Base-by-base conservation (phyloP, 257 asterid species). In the Cynanchum wilfordii region DNA sequence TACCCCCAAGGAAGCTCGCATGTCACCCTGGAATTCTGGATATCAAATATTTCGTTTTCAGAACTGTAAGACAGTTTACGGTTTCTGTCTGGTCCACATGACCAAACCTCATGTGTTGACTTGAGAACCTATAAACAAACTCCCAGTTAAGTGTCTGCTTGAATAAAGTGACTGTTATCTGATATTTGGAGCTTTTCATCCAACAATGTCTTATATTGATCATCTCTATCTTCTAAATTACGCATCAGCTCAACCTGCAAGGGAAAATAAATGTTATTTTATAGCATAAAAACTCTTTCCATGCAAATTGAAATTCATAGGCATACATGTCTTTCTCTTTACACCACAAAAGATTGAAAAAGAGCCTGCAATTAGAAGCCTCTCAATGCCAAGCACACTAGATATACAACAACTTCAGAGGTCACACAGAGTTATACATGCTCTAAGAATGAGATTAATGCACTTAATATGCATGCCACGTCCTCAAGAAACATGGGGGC, bases 131-230 rank as follows among this genome's bases (percentile, higher is more conserved):
- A 68, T n/a, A 54, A 20, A 5, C 50, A 36, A 74, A 80, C 73
- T 85, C 77, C 70, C 73, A 72, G 71, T 69, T 68, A 73, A 72
- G 71, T 66, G 77, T 65, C 78, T 47, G 79, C 79, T 73, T 79
- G 80, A 56, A 70, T 71, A 76, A 75, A 72, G 74, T 86, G 85
- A 27, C 82, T 77, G 73, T 79, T 69, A 66, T 84, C 84, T 70
- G 82, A 85, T 76, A 86, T 79, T 63, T 86, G 92, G 71, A 93
- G 90, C 88, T 86, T 93, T 75, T 86, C 88, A 71, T 85, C 85
- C 84, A 93, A 74, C 77, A 91, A 50, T 44, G 88, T 82, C 85
- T 87, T 85, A 85, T 76, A 91, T 69, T 84, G 86, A 54, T 75
- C 87, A 77, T 93, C 98, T 76, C 84, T 89, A 63, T 84, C 87